These are phyloP conservation scores for Trypanosoma boissoni DNA, from an alignment of 208 protist genomes.

Conservation along the genomic window DNA sequence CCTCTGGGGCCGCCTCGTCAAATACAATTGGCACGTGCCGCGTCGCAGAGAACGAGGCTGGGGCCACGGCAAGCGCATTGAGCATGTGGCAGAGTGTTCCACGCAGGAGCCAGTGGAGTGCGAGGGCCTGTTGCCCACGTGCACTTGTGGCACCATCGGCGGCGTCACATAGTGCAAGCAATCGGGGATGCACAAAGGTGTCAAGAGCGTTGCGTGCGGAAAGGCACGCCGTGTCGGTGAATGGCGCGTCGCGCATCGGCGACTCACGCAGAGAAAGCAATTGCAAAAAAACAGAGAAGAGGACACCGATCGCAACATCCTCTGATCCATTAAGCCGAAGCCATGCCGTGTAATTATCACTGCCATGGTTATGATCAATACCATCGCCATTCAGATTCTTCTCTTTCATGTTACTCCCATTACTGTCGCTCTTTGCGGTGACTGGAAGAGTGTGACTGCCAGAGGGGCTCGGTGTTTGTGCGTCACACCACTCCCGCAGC, in stretches of 20 bases:
- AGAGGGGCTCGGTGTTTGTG: neutral
- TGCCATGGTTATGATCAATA: neutral
- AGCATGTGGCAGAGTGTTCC: conserved; percentile 38
- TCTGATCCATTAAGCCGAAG: conserved; percentile 16
- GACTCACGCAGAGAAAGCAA: conserved; percentile 35
- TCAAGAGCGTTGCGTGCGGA: conserved; percentile 16
- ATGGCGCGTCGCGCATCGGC: neutral
- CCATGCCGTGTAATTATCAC: conserved; percentile 21
- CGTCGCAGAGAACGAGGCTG: neutral
- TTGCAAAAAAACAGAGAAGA: conserved; percentile 39
- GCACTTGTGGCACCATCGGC: conserved; percentile 34
- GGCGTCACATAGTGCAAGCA: conserved; percentile 25
- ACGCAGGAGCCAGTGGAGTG: conserved; percentile 48
- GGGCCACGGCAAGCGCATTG: conserved; percentile 7
- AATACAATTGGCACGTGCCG: neutral
- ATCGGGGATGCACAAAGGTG: conserved; percentile 14
- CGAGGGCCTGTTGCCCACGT: conserved; percentile 39
- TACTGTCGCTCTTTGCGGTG: neutral
- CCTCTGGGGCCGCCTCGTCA: conserved; percentile 25
- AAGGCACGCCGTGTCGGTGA: neutral
- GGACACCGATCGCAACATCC: conserved; percentile 16
- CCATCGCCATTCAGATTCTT: neutral
- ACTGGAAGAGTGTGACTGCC: neutral
- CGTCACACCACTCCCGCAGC: conserved; percentile 3
- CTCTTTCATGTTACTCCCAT: neutral